phyloP scores from a whole-genome alignment of 2,329 filamentous ascomycete genomes.

The Sporothrix inflata region DNA sequence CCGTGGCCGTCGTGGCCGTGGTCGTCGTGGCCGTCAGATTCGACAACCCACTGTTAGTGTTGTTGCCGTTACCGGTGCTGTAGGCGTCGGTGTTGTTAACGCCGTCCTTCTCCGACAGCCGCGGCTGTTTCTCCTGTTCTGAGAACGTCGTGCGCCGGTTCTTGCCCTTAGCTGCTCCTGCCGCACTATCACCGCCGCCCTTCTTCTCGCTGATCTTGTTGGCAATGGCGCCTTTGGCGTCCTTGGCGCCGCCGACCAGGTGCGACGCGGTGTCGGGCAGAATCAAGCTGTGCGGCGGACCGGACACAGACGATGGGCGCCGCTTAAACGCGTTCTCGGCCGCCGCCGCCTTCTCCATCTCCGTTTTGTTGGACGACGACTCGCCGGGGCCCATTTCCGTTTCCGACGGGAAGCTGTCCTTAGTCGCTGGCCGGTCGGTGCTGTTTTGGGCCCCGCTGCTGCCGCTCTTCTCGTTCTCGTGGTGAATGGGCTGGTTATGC shows the following conservation, averaged over 20 bases:
- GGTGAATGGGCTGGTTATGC: slow-evolving; percentile 31
- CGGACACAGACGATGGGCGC: slow-evolving; percentile 28
- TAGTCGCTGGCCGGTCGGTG: slow-evolving; percentile 20
- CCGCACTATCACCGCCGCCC: slow-evolving; percentile 29
- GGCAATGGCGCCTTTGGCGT: slow-evolving; percentile 34
- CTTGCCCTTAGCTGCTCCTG: slow-evolving; percentile 18
- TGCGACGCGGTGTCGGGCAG: neutral
- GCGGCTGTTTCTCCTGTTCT: slow-evolving; percentile 51
- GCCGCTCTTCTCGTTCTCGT: slow-evolving; percentile 24
- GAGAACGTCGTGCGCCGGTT: slow-evolving; percentile 60
- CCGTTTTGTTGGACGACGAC: slow-evolving; percentile 34
- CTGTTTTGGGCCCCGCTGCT: slow-evolving; percentile 8
- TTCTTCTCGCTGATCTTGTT: slow-evolving; percentile 30
- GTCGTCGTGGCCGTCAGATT: slow-evolving; percentile 31
- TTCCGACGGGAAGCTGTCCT: slow-evolving; percentile 37
- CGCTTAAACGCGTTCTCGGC: slow-evolving; percentile 39
- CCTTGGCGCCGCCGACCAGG: neutral
- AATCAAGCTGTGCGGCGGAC: neutral
- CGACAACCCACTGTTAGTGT: slow-evolving; percentile 12
- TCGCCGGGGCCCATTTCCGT: slow-evolving; percentile 36
- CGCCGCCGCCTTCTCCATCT: slow-evolving; percentile 39
- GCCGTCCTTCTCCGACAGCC: slow-evolving; percentile 25
- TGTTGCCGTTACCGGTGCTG: slow-evolving; percentile 31
- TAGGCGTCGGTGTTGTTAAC: slow-evolving; percentile 26
- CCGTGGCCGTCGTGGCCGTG: slow-evolving; percentile 27